These are phyloP conservation scores for Aspergillus versicolor DNA, from an alignment of 2,329 filamentous ascomycete genomes.

Conservation along the genomic window DNA sequence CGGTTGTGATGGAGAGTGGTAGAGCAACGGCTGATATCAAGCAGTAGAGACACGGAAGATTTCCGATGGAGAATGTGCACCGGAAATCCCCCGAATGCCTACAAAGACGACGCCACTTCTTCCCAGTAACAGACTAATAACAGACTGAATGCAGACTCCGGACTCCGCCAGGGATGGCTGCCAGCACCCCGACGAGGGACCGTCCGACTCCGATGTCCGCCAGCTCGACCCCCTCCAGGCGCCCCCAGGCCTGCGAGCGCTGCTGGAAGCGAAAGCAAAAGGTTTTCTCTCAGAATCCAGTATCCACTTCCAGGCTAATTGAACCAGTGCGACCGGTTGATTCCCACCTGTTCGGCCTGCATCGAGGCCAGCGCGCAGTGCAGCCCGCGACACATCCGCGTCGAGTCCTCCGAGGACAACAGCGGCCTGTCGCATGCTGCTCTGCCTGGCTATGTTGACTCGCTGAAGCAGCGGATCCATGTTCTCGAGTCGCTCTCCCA, in stretches of 20 bases:
- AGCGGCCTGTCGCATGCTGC: conserved; percentile 20
- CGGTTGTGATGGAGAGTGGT: too few species aligned
- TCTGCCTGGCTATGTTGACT: conserved; percentile 21
- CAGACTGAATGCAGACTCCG: too few species aligned
- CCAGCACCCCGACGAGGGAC: neutral
- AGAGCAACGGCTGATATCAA: neutral
- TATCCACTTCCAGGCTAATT: neutral
- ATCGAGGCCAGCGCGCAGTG: conserved; percentile 13
- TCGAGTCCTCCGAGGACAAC: conserved; percentile 14
- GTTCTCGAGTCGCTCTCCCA: conserved; percentile 13
- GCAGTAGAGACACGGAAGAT: too few species aligned
- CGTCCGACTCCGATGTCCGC: neutral
- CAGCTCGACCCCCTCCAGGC: neutral
- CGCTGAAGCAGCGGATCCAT: conserved; percentile 21
- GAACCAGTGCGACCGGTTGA: conserved; percentile 21
- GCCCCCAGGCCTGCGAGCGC: conserved; percentile 29
- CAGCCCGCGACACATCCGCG: conserved; percentile 14
- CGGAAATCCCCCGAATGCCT: neutral
- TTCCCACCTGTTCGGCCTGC: conserved; percentile 21
- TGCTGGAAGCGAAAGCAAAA: conserved; percentile 36
- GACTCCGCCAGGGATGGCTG: neutral
- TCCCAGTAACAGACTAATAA: too few species aligned
- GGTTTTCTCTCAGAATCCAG: conserved; percentile 9
- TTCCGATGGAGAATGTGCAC: too few species aligned
- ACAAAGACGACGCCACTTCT: neutral